These are phyloP conservation scores for Colletotrichum orchidophilum DNA, from an alignment of 2,329 filamentous ascomycete species.

Conservation along the genomic window DNA sequence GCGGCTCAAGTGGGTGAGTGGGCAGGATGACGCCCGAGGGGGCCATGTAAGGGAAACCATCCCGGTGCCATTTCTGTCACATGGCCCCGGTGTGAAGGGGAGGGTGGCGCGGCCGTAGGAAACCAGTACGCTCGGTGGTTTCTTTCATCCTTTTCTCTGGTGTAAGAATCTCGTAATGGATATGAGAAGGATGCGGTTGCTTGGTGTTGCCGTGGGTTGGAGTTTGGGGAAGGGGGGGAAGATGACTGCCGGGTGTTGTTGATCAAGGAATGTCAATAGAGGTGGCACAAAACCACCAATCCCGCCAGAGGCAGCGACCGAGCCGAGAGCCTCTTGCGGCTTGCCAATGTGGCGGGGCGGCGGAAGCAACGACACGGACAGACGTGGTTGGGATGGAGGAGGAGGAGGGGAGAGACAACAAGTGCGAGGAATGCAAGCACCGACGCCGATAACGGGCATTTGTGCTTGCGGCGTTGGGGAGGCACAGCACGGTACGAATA, in stretches of 20 bases:
- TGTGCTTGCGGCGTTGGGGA: not conserved
- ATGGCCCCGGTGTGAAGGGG: slow-evolving; percentile 24
- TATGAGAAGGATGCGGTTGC: not conserved
- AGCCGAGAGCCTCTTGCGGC: not conserved
- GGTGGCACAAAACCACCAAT: not conserved
- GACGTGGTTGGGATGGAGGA: not conserved
- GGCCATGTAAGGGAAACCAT: slow-evolving; percentile 37
- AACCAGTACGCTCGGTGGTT: slow-evolving; percentile 32
- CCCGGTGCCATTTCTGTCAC: slow-evolving; percentile 37
- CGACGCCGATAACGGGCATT: slow-evolving; percentile 1
- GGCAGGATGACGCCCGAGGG: slow-evolving; percentile 36
- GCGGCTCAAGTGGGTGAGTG: slow-evolving; percentile 35
- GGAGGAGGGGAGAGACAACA: not conserved
- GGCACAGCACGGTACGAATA: no score
- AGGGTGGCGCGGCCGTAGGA: slow-evolving; percentile 36
- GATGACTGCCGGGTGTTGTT: not conserved
- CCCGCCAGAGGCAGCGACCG: not conserved
- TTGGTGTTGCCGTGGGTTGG: not conserved
- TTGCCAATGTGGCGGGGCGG: not conserved
- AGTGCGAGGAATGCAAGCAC: not conserved
- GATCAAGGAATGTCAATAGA: not conserved
- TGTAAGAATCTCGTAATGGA: slow-evolving; percentile 24
- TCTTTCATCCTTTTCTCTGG: slow-evolving; percentile 6
- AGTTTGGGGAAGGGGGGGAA: not conserved
- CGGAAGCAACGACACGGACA: not conserved